A percentile compares a stretch with the other conserved stretches of the same genome.
Conservation (phyloP, 192 early-diverging fungal species). For the Backusella luteola region DNA sequence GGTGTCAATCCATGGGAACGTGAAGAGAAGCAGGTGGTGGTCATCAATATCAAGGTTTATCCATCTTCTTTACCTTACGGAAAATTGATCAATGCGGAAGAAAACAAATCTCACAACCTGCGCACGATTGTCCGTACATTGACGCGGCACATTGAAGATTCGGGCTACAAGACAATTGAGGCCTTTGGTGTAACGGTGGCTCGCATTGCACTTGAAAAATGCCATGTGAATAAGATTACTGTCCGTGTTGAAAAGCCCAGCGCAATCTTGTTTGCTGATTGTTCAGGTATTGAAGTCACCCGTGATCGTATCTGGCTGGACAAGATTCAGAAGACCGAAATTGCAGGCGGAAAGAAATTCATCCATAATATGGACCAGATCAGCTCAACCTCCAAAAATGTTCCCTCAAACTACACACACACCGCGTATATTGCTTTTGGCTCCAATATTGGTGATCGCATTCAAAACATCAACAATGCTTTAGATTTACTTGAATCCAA, state of each 20-base stretch:
- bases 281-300: slow-evolving; percentile 89
- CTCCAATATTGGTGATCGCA: slow-evolving; percentile 86
- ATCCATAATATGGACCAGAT: neutral
- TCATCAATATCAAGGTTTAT: slow-evolving; percentile 77
- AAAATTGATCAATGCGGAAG: slow-evolving; percentile 43
- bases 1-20: slow-evolving; percentile 97
- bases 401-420: slow-evolving; percentile 47
- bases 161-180: slow-evolving; percentile 94
- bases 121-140: slow-evolving; percentile 86
- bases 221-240: slow-evolving; percentile 85
- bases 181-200: slow-evolving; percentile 86
- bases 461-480: slow-evolving; percentile 76
- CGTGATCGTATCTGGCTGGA: slow-evolving; percentile 50
- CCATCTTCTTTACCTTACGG: slow-evolving; percentile 36
- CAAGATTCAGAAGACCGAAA: slow-evolving; percentile 17
- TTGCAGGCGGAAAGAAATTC: slow-evolving; percentile 21
- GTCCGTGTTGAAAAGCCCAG: slow-evolving; percentile 94
- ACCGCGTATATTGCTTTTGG: slow-evolving; percentile 83
- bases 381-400: slow-evolving; percentile 19
- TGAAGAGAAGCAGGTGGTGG: slow-evolving; percentile 86
- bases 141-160: slow-evolving; percentile 76
- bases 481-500: slow-evolving; percentile 52
- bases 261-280: slow-evolving; percentile 88
- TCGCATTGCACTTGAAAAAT: slow-evolving; percentile 70
- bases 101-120: slow-evolving; percentile 80